Percentiles rank a stretch among this genome's conserved stretches.
Conservation (phyloP, 2,329 filamentous ascomycete species). For the Xylaria sp. region DNA sequence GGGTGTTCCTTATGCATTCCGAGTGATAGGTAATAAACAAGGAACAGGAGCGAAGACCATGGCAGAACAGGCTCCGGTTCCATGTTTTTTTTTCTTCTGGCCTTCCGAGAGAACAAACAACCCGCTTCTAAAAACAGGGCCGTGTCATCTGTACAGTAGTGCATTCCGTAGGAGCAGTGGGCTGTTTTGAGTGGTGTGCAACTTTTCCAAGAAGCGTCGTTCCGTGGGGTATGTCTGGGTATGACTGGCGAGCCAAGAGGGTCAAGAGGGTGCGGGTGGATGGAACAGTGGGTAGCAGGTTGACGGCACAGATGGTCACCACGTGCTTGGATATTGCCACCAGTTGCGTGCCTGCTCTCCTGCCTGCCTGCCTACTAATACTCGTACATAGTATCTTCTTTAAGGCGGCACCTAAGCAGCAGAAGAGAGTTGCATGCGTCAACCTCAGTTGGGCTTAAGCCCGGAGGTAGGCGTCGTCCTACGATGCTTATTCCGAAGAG, state of each 20-base stretch:
- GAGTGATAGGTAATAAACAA: neutral
- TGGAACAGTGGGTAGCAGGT: neutral
- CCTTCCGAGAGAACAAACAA: neutral
- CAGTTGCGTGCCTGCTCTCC: no score
- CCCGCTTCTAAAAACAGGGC: constrained; percentile 15
- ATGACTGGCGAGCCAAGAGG: no score
- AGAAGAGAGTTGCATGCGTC: no score
- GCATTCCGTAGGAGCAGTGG: neutral
- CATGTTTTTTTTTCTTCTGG: neutral
- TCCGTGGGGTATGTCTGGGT: no score
- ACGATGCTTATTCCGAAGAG: no score
- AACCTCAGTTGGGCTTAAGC: no score
- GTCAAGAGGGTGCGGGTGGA: neutral
- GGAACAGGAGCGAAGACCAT: neutral
- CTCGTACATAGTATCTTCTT: no score
- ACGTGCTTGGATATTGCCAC: neutral
- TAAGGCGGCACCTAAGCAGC: no score
- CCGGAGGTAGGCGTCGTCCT: no score
- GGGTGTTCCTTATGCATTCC: neutral
- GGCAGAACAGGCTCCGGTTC: neutral
- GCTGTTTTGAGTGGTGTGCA: neutral
- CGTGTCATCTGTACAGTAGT: neutral
- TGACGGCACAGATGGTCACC: neutral
- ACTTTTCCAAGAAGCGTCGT: neutral
- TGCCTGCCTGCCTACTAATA: no score